Percentiles rank a stretch among this genome's conserved stretches.
phyloP scores from a whole-genome alignment of 306 rosid genomes.

The Cyamopsis tetragonoloba region DNA sequence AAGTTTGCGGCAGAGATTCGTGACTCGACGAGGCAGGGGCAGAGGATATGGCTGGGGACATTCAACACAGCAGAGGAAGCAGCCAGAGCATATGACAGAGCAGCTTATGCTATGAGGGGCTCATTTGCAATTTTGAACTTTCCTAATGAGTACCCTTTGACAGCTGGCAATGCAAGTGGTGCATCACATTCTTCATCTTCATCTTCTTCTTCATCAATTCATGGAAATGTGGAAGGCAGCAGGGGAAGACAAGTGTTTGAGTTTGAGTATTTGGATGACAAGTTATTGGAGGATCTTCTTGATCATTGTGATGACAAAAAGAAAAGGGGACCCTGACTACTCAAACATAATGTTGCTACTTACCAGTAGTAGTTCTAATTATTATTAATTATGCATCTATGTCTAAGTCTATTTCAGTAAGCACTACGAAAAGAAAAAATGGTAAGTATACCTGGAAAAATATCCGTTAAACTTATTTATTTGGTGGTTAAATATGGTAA shows the following conservation, averaged over 20 bases:
- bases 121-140: conserved; percentile 76
- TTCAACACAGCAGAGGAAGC: conserved; percentile 93
- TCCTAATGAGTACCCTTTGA: conserved; percentile 58
- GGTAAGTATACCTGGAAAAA: too few relatives aligned
- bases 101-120: conserved; percentile 88
- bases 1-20: conserved; percentile 93
- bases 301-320: conserved; percentile 51
- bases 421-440: too few relatives aligned
- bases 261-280: conserved; percentile 71
- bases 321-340: conserved; percentile 22
- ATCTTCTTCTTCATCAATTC: conserved; percentile 32
- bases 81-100: conserved; percentile 84
- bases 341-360: too few relatives aligned
- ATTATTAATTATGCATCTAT: neutral
- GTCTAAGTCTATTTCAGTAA: neutral
- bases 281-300: conserved; percentile 80
- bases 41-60: conserved; percentile 83
- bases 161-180: neutral
- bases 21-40: conserved; percentile 62
- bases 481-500: too few relatives aligned
- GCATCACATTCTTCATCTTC: conserved; percentile 27
- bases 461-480: too few relatives aligned
- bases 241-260: conserved; percentile 58
- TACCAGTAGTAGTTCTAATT: neutral
- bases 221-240: conserved; percentile 14